Base-by-base conservation (phyloP, 371 early-diverging fungal species). In the Enterocytospora artemiae region DNA sequence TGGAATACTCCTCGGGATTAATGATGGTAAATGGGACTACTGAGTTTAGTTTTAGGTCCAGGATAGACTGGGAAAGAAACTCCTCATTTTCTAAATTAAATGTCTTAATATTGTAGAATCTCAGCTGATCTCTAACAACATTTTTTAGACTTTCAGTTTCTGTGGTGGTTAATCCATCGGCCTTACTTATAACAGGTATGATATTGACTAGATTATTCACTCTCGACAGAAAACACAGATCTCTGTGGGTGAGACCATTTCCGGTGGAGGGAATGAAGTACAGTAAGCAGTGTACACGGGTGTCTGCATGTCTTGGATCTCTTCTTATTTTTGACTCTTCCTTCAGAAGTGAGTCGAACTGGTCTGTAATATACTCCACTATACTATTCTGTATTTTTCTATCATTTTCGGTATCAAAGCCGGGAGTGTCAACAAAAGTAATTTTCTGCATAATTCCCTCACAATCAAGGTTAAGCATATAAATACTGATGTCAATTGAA, bases 321-420 rank as follows among this genome's bases (percentile, higher is more conserved):
- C 79, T 70, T 52, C 71, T 53, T 27, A 76, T 71, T 60, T 76
- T 79, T 0, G 66, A 69, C 52, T 79, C 79, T 66, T 79, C 76
- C 24, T 46, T 49, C 37, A 79, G 63, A 65, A 59, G 74, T 27
- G 37, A 49, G 59, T 76, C 71, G 59, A 71, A 73, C 32, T 76
- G 66, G 1, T 58, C 49, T 51, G 59, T 62, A 14, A 79, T 72
- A 59, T 62, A 76, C 18, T 51, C 50, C 1, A 63, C 43, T 25
- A 79, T 74, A 25, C 48, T 63, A 4, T 62, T 52, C 20, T 76
- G 71, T 20, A 69, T 49, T 27, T 34, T 58, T 0, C 37, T 37
- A 49, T 67, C 72, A 43, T 68, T 31, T 24, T 63, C 16, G 7
- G 28, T 39, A 14, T 73, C 76, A 55, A 76, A 74, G 24, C 76